Base-by-base conservation (phyloP, 2,329 filamentous ascomycete species). In the Aspergillus quadricinctus region DNA sequence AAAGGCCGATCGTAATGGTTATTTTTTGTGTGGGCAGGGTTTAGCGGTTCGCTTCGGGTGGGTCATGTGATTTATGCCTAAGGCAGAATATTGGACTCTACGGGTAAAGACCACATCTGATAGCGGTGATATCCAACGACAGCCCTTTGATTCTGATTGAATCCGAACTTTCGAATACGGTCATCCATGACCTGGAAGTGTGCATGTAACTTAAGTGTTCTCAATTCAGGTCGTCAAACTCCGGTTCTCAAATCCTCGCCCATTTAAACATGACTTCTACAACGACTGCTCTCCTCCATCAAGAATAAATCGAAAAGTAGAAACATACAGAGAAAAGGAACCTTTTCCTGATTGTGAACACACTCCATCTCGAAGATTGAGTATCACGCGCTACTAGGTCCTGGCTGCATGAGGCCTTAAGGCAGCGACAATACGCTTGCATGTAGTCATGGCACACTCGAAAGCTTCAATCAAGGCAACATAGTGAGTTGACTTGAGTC, bases 21-120 rank as follows among this genome's bases (percentile, higher is more conserved):
- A 62, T 69, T 72, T 74, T 64, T 71, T 73, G 71, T 74, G 73
- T 69, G 72, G 66, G 65, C 69, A 69, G 70, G 69, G 70, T 64
- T 75, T 72, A 68, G 71, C 65, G 65, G 46, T 72, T 72, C 71
- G 71, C 71, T 75, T 72, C 63, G 60, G 61, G 21, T 53, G 40
- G 57, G 64, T 74, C 72, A 75, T 63, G 72, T 75, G 72, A 72
- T 61, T 37, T 4, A 0, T 6, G 64, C 63, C 65, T 67, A 37
- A 65, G 65, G 63, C 59, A 59, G 1, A 17, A 35, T 25, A 6
- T 3, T 3, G 6, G 14, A 31, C 10, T 14, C 11, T 1, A 35
- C 17, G 31, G 14, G 23, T 23, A 23, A 23, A 23, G 31, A 35
- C 14, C 14, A 37, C 14, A 37, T 37, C 14, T 17, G 31, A 37